phyloP scores from a whole-genome alignment of 2,329 filamentous ascomycete species.

The Coniochaeta sp. region DNA sequence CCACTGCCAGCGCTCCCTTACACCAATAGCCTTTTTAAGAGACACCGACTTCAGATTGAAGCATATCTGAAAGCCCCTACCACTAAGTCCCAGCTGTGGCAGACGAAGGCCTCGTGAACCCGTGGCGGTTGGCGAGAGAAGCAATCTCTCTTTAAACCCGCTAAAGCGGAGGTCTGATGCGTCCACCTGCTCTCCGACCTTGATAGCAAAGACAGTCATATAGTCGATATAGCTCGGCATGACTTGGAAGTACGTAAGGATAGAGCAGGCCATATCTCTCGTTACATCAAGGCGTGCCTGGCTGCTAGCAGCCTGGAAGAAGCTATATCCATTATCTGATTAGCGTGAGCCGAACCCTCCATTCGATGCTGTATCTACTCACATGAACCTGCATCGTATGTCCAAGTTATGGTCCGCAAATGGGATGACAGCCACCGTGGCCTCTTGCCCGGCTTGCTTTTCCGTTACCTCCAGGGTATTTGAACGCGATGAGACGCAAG shows the following conservation, averaged over 20 bases:
- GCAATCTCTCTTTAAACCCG: constrained; percentile 23
- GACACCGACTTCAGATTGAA: not conserved
- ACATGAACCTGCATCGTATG: not conserved
- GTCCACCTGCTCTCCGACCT: constrained; percentile 18
- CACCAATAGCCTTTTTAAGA: constrained; percentile 1
- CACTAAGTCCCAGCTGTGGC: constrained; percentile 21
- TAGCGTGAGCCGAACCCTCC: not conserved
- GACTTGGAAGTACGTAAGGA: constrained; percentile 26
- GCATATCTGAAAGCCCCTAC: constrained; percentile 23
- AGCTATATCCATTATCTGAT: not conserved
- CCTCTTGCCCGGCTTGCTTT: not conserved
- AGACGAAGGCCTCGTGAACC: constrained; percentile 11
- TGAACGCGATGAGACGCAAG: not conserved
- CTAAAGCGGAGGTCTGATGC: constrained; percentile 24
- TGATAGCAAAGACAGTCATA: constrained; percentile 20
- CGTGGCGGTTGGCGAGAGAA: not conserved
- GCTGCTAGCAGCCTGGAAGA: not conserved
- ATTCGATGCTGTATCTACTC: not conserved
- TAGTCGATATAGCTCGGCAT: constrained; percentile 32
- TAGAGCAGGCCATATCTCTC: constrained; percentile 10
- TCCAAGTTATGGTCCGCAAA: not conserved
- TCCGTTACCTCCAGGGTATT: not conserved
- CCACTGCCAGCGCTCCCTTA: constrained; percentile 17
- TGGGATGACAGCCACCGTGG: not conserved
- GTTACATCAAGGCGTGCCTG: not conserved